phyloP scores from a whole-genome alignment of 1,284 basidiomycete genomes.

The Athelia sp. region DNA sequence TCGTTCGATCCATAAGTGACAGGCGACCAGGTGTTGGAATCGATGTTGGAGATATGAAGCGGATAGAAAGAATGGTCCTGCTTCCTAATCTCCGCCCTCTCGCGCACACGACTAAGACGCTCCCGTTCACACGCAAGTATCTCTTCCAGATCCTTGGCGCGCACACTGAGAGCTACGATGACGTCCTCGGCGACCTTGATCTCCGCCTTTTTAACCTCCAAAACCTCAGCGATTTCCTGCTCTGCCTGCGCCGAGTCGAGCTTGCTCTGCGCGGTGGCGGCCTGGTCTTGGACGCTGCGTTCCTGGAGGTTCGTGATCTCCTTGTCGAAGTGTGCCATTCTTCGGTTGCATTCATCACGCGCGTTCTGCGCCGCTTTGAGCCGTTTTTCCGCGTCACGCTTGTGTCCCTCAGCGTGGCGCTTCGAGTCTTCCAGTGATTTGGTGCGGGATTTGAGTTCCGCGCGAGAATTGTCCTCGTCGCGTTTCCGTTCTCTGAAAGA shows the following conservation, averaged over 20 bases:
- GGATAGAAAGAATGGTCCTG: slow-evolving; percentile 36
- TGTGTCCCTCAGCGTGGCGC: slow-evolving; percentile 73
- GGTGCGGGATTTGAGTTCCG: slow-evolving; percentile 76
- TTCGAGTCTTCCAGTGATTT: slow-evolving; percentile 86
- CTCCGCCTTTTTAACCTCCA: slow-evolving; percentile 60
- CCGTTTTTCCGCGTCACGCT: slow-evolving; percentile 85
- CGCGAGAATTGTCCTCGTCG: slow-evolving; percentile 75
- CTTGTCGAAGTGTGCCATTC: slow-evolving; percentile 61
- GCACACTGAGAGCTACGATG: slow-evolving; percentile 45
- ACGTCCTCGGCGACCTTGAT: slow-evolving; percentile 71
- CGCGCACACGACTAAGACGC: slow-evolving; percentile 42
- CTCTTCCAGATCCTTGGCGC: slow-evolving; percentile 58
- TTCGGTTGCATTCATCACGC: slow-evolving; percentile 60
- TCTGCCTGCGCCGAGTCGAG: slow-evolving; percentile 38
- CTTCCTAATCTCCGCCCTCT: slow-evolving; percentile 43
- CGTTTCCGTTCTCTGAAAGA: slow-evolving; percentile 74
- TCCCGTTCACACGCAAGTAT: slow-evolving; percentile 49
- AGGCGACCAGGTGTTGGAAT: slow-evolving; percentile 19
- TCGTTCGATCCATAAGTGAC: neutral
- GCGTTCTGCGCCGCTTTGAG: slow-evolving; percentile 65
- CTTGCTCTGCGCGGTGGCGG: slow-evolving; percentile 42
- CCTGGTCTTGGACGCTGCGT: slow-evolving; percentile 47
- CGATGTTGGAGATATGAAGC: slow-evolving; percentile 21
- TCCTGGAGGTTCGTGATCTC: slow-evolving; percentile 64
- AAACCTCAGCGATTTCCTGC: slow-evolving; percentile 43